phyloP scores from a whole-genome alignment of 2,329 filamentous ascomycete genomes.

The Sporothrix curviconia region DNA sequence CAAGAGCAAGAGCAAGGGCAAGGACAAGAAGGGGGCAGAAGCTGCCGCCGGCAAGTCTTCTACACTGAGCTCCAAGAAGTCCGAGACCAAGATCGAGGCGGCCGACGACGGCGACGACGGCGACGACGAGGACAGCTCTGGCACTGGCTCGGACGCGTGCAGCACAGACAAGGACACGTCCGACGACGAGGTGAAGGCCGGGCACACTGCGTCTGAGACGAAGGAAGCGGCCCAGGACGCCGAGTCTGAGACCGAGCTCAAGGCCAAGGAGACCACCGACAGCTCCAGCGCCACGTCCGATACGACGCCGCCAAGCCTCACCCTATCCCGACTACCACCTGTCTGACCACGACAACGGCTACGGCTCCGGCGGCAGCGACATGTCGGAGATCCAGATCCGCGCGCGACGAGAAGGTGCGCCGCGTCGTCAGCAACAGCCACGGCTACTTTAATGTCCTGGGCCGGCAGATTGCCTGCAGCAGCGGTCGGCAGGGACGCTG shows the following conservation, averaged over 20 bases:
- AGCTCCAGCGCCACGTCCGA: neutral
- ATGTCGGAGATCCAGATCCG: neutral
- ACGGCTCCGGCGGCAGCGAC: neutral
- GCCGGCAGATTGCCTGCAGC: slow-evolving; percentile 12
- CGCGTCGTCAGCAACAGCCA: neutral
- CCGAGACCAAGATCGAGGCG: neutral
- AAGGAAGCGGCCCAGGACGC: too few species aligned
- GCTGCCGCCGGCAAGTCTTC: too few species aligned
- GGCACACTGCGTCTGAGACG: too few species aligned
- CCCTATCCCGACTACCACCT: neutral
- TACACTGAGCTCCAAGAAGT: neutral
- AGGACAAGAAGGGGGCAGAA: neutral
- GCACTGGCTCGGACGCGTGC: neutral
- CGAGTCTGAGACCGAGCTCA: too few species aligned
- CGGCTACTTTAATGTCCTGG: neutral
- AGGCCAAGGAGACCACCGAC: too few species aligned
- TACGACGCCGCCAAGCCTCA: neutral
- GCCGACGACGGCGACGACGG: neutral
- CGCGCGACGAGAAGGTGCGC: neutral
- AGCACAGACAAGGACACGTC: slow-evolving; percentile 26
- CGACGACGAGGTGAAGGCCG: neutral
- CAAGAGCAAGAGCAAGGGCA: too few species aligned
- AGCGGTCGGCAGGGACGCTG: neutral
- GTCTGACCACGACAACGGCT: neutral
- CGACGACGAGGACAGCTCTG: neutral